These are phyloP conservation scores for Plasmodium yoelii DNA, from an alignment of 169 alveolate genomes.

Conservation along the genomic window DNA sequence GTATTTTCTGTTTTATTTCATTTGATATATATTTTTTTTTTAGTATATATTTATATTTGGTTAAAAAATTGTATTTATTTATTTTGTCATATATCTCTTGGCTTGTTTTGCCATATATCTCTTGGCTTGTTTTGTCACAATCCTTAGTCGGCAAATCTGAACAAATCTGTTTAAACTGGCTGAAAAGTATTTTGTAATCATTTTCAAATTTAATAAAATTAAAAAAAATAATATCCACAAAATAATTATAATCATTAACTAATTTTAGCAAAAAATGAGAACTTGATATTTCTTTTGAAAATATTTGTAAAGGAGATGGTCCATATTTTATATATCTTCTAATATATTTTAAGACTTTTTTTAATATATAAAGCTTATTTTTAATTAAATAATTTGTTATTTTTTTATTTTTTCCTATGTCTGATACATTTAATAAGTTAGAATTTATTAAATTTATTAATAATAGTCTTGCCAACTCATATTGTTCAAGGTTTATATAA, in stretches of 20 bases:
- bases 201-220: conserved; percentile 1
- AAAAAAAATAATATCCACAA: conserved; percentile 16
- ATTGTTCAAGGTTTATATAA: conserved; percentile 40
- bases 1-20: conserved; percentile 17
- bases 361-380: conserved; percentile 21
- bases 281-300: conserved; percentile 42
- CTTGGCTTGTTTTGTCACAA: too few relatives aligned
- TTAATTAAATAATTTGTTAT: neutral
- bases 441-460: conserved; percentile 11
- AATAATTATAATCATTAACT: conserved; percentile 28
- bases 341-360: conserved; percentile 35
- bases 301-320: conserved; percentile 26
- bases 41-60: neutral
- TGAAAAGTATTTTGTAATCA: neutral
- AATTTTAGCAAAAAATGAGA: conserved; percentile 39
- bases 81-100: too few relatives aligned
- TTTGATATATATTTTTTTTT: conserved; percentile 28
- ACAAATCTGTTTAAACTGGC: too few relatives aligned
- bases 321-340: conserved; percentile 51
- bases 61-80: too few relatives aligned
- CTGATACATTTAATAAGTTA: conserved; percentile 7
- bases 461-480: conserved; percentile 48
- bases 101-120: too few relatives aligned
- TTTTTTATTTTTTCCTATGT: conserved; percentile 4
- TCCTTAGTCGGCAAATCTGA: too few relatives aligned